Evolutionary conservation across 306 rosid genomes (phyloP).

Genomic region (Pueraria montana): DNA sequence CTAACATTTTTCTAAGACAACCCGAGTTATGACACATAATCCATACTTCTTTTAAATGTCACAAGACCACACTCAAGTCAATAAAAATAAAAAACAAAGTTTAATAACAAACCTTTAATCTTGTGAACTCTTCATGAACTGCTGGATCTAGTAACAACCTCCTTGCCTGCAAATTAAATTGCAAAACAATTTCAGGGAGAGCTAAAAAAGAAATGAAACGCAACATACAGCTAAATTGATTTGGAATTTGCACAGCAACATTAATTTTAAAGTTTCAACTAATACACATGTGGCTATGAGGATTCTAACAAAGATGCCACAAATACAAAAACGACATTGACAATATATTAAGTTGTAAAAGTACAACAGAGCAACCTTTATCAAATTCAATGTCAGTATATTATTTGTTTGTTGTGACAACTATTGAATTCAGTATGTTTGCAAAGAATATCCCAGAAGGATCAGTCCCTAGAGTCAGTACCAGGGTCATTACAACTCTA

Average conservation of each 20-base stretch:
- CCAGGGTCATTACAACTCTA: neutral
- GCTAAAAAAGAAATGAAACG: neutral
- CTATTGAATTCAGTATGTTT: neutral
- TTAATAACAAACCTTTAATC: slow-evolving; percentile 75
- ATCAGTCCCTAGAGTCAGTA: neutral
- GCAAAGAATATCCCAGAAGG: slow-evolving; percentile 22
- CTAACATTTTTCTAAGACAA: slow-evolving; percentile 12
- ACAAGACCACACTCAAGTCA: slow-evolving; percentile 6
- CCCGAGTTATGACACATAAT: slow-evolving; percentile 4
- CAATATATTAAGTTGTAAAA: neutral
- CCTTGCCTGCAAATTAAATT: slow-evolving; percentile 72
- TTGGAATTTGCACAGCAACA: neutral
- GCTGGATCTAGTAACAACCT: slow-evolving; percentile 92
- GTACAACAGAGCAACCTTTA: slow-evolving; percentile 18
- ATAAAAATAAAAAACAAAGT: slow-evolving; percentile 18
- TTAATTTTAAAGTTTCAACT: slow-evolving; percentile 5
- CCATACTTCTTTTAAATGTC: neutral
- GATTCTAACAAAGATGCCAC: neutral
- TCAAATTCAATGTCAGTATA: slow-evolving; percentile 9
- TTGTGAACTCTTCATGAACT: slow-evolving; percentile 92
- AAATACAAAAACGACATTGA: slow-evolving; percentile 9
- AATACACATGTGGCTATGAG: neutral
- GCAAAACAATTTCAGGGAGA: slow-evolving; percentile 17
- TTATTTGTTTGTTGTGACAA: neutral
- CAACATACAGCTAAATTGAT: slow-evolving; percentile 21